Percentiles rank a stretch among this genome's conserved stretches.
phyloP scores from a whole-genome alignment of 495 filamentous ascomycete species.

The Penicillium steckii region DNA sequence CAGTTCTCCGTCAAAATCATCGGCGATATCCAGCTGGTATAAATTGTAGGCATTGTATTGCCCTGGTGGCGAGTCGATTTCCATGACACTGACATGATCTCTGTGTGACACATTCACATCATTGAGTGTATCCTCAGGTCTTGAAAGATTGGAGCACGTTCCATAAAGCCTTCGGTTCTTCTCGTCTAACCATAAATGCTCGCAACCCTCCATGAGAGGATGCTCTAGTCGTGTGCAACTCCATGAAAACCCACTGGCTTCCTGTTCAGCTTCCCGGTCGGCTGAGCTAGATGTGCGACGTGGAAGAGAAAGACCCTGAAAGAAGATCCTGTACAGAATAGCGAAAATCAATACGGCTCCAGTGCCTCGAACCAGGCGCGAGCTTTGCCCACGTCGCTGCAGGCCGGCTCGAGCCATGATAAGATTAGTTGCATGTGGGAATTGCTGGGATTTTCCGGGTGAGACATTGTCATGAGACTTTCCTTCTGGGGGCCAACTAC shows the following conservation, averaged over 20 bases:
- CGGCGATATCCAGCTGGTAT: neutral
- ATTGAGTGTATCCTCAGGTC: neutral
- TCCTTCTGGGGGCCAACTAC: neutral
- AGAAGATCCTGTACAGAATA: neutral
- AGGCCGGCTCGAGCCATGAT: neutral
- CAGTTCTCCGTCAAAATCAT: neutral
- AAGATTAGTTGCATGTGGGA: neutral
- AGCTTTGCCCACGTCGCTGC: neutral
- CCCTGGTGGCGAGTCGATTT: constrained; percentile 7
- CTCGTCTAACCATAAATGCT: constrained; percentile 14
- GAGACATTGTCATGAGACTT: neutral
- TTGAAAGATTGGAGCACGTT: constrained; percentile 1
- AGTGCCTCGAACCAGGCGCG: neutral
- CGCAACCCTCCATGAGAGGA: constrained; percentile 14
- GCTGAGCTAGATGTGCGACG: neutral
- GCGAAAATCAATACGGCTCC: neutral
- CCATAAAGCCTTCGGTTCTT: constrained; percentile 10
- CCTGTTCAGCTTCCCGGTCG: neutral
- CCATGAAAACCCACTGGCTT: neutral
- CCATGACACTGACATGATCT: constrained; percentile 11
- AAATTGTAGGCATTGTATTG: constrained; percentile 4
- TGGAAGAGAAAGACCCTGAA: constrained; percentile 31
- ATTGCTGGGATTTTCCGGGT: neutral
- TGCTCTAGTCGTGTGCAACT: constrained; percentile 4
- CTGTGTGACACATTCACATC: neutral